Evolutionary conservation across 2,329 filamentous ascomycete genomes (phyloP).

Genomic region (Sarocladiaceae sp.): DNA sequence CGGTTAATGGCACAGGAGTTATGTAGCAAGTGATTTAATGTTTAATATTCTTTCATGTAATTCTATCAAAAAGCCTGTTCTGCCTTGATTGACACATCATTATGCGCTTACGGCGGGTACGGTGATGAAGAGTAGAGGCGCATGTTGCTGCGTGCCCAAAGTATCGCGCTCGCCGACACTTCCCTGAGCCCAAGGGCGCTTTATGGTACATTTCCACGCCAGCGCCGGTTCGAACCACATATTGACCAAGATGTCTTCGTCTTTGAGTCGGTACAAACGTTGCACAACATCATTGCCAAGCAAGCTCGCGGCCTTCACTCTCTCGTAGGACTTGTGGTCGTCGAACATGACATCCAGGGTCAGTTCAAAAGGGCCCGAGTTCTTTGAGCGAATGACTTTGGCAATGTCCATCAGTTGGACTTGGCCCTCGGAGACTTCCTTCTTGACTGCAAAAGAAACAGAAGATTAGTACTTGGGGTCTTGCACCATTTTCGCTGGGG

Average conservation of each 20-base stretch:
- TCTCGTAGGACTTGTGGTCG: conserved; percentile 25
- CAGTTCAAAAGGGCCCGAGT: conserved; percentile 45
- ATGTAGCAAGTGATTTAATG: no score
- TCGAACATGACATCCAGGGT: conserved; percentile 49
- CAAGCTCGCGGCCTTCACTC: conserved; percentile 30
- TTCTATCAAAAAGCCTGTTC: no score
- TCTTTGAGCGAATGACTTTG: conserved; percentile 42
- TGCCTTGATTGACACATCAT: no score
- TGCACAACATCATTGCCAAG: conserved; percentile 30
- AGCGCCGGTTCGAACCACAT: conserved; percentile 38
- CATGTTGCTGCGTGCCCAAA: conserved; percentile 34
- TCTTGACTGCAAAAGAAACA: background rate
- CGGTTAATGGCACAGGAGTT: no score
- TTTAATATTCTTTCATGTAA: no score
- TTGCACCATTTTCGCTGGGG: no score
- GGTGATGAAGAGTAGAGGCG: conserved; percentile 23
- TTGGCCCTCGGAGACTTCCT: conserved; percentile 5
- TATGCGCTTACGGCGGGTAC: conserved; percentile 15
- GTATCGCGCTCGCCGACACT: conserved; percentile 32
- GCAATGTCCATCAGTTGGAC: conserved; percentile 25
- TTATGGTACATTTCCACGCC: conserved; percentile 42
- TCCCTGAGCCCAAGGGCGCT: conserved; percentile 28
- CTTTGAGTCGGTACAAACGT: conserved; percentile 22
- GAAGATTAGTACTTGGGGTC: no score
- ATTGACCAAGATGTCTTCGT: conserved; percentile 26